Evolutionary conservation across 345 rosid genomes (phyloP), one percentile per base, ranked within the genome.

Genomic region (Nephelium lappaceum): DNA sequence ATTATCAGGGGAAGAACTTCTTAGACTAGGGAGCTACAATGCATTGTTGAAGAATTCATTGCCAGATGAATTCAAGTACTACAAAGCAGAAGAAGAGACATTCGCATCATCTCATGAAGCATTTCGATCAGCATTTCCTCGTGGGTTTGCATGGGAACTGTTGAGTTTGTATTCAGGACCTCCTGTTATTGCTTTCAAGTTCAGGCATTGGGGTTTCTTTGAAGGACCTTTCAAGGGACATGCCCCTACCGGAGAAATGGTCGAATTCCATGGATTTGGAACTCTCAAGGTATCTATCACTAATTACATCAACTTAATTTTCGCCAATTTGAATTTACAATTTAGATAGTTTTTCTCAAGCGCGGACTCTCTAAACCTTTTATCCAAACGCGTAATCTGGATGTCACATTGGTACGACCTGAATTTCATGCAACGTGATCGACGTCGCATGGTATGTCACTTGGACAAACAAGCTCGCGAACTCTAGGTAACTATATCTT

Each of bases 91-190:
- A 8, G 88, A 89, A 60, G 97, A 92, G 86, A 93, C 72, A 81
- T 93, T 92, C 23, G 94, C 90, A 70, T 91, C 98, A 39, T 92
- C 98, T 1, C 98, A 92, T 23, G 89, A 91, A 15, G 88, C 72
- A 11, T 95, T 93, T 58, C 75, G 81, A 47, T 81, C 89, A 0
- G 92, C 98, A 60, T 84, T 95, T 66, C 98, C 93, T 2, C 86
- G 94, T 0, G 98, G 98, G n/a, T 93, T 95, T 84, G 95, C 97
- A 0, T 92, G 91, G 92, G 98, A 92, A 83, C 83, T 92, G 72
- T 57, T 89, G 16, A 51, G 38, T 9, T 97, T 93, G 14, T 91
- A 91, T 71, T 90, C 95, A 0, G 93, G 97, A 10, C 98, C 94
- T 2, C 98, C 98, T 1, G 72, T 82, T 21, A 91, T 93, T 69